Evolutionary conservation across 352 stramenopile species (phyloP).

Genomic region (Blastocystis sp.): DNA sequence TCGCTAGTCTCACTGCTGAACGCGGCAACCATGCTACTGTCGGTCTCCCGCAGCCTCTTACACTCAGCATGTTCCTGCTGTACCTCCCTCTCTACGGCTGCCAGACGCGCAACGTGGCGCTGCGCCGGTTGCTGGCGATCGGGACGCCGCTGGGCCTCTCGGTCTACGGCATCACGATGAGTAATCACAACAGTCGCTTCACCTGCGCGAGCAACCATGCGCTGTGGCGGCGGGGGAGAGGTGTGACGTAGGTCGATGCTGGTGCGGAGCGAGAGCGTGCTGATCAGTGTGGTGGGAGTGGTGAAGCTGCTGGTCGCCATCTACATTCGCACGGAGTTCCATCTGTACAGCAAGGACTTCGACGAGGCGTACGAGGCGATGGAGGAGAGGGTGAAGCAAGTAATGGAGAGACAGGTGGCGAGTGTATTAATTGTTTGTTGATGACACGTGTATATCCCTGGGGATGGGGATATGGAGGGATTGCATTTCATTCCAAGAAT

Average conservation of each 20-base stretch:
- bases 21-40: background rate
- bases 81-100: conserved; percentile 14
- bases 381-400: background rate
- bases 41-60: background rate
- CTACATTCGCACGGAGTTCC: background rate
- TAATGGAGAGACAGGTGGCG: background rate
- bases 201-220: background rate
- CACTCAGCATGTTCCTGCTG: background rate
- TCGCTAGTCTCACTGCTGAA: background rate
- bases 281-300: background rate
- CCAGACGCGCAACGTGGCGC: background rate
- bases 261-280: background rate
- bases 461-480: no score
- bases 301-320: background rate
- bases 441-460: background rate
- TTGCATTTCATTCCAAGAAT: no score
- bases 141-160: background rate
- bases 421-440: background rate
- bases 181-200: background rate
- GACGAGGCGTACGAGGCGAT: conserved; percentile 15
- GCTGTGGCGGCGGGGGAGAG: background rate
- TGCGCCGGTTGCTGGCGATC: background rate
- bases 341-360: conserved; percentile 39
- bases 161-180: background rate
- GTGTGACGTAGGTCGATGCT: background rate